phyloP scores from a whole-genome alignment of 2,329 filamentous ascomycete genomes.

The Plenodomus tracheiphilus region DNA sequence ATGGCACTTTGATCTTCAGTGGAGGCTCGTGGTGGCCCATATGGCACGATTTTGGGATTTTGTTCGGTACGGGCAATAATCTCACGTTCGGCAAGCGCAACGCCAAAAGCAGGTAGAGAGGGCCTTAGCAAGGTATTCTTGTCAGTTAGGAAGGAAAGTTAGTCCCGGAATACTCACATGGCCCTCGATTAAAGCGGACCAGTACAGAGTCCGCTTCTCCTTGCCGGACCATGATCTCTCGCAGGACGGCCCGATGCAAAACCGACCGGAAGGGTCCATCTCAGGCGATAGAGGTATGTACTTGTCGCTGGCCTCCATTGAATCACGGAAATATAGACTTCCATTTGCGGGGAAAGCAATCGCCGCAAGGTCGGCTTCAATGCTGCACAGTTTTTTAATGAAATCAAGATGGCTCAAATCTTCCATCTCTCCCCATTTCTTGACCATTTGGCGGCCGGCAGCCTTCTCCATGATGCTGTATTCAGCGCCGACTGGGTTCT shows the following conservation, averaged over 20 bases:
- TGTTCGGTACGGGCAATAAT: constrained; percentile 35
- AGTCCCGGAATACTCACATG: constrained; percentile 30
- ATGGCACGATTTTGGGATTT: constrained; percentile 10
- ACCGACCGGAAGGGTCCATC: constrained; percentile 14
- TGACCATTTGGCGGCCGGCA: constrained; percentile 34
- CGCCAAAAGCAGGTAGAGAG: constrained; percentile 41
- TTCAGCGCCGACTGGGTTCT: constrained; percentile 37
- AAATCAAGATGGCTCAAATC: constrained; percentile 36
- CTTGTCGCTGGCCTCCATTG: constrained; percentile 8
- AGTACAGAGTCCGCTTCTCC: background rate
- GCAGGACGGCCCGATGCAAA: constrained; percentile 34
- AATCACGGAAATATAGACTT: constrained; percentile 29
- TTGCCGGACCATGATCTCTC: constrained; percentile 12
- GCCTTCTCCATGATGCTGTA: constrained; percentile 45
- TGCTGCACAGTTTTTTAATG: constrained; percentile 30
- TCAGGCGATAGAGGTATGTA: constrained; percentile 8
- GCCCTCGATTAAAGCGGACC: constrained; percentile 11
- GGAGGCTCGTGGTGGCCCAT: constrained; percentile 38
- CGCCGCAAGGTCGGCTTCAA: constrained; percentile 30
- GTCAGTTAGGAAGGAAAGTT: constrained; percentile 36
- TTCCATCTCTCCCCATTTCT: constrained; percentile 37
- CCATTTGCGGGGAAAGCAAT: constrained; percentile 42
- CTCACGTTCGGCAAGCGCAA: constrained; percentile 45
- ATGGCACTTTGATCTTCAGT: constrained; percentile 38
- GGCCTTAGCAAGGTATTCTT: constrained; percentile 37